phyloP scores from a whole-genome alignment of 106 monocot species.

The Acorus gramineus region DNA sequence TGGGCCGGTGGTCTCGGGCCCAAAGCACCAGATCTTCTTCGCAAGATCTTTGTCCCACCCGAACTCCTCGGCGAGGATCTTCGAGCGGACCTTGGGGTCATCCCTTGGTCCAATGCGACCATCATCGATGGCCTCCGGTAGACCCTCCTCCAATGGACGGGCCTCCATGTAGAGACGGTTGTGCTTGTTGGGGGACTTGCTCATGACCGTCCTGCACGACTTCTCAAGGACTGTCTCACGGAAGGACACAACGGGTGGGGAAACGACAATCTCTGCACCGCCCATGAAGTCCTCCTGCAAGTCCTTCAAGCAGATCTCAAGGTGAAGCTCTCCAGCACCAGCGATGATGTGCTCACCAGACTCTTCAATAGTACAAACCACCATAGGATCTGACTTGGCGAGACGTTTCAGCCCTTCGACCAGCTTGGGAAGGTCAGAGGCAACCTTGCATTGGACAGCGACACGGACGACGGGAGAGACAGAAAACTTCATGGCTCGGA shows the following conservation, averaged over 20 bases:
- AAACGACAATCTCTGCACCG: constrained; percentile 38
- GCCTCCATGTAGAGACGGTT: constrained; percentile 48
- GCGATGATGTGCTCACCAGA: constrained; percentile 43
- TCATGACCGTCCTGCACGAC: constrained; percentile 34
- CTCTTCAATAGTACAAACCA: constrained; percentile 32
- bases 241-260: constrained; percentile 38
- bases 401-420: constrained; percentile 39
- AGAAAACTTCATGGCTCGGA: constrained; percentile 43
- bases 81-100: constrained; percentile 33
- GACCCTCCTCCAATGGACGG: constrained; percentile 36
- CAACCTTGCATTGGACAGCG: constrained; percentile 42
- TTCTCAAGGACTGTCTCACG: constrained; percentile 47
- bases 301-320: constrained; percentile 45
- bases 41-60: constrained; percentile 52
- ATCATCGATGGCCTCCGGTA: constrained; percentile 39
- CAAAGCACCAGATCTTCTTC: constrained; percentile 54
- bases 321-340: constrained; percentile 42
- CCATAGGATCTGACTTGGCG: constrained; percentile 51
- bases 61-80: constrained; percentile 38
- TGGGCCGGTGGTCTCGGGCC: constrained; percentile 42
- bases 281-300: constrained; percentile 47
- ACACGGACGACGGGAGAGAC: constrained; percentile 48
- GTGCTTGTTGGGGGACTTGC: constrained; percentile 50
- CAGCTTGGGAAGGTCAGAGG: constrained; percentile 46
- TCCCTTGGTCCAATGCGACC: constrained; percentile 37